Conservation (phyloP, 306 rosid species). For the Ochetophila trinervis region DNA sequence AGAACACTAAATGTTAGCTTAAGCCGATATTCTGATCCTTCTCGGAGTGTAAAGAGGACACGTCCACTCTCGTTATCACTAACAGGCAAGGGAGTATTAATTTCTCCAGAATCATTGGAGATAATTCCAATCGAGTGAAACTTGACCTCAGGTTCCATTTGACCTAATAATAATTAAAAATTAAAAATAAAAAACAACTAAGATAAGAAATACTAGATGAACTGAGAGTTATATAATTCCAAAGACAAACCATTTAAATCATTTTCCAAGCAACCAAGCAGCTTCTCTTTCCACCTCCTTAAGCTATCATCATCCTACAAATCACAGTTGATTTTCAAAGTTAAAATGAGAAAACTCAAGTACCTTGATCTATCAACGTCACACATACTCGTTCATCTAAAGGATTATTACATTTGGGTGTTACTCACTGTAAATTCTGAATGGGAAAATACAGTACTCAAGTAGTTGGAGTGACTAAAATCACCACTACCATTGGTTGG, state of each 20-base stretch:
- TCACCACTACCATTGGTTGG: too few relatives aligned
- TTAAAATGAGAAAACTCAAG: neutral
- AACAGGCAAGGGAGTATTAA: constrained; percentile 60
- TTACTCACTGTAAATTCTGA: too few relatives aligned
- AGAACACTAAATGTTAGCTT: constrained; percentile 69
- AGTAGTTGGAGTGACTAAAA: too few relatives aligned
- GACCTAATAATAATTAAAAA: constrained; percentile 30
- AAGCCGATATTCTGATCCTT: constrained; percentile 72
- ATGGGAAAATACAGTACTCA: too few relatives aligned
- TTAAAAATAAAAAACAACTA: constrained; percentile 24
- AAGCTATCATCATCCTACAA: constrained; percentile 92
- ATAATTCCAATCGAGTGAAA: constrained; percentile 77
- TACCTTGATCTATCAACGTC: neutral
- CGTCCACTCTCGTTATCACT: constrained; percentile 40
- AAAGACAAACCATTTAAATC: constrained; percentile 66
- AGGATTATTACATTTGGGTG: constrained; percentile 4
- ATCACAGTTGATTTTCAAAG: constrained; percentile 24
- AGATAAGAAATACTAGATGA: neutral
- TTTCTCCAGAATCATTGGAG: constrained; percentile 71
- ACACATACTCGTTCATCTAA: constrained; percentile 3
- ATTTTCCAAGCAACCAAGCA: constrained; percentile 84
- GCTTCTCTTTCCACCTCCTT: constrained; percentile 98
- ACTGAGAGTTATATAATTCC: constrained; percentile 10
- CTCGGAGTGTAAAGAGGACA: constrained; percentile 65
- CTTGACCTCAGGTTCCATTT: constrained; percentile 87